A percentile compares a stretch with the other conserved stretches of the same genome.
Conservation (phyloP, 768 basidiomycete genomes). For the Tulasnella sp. region DNA sequence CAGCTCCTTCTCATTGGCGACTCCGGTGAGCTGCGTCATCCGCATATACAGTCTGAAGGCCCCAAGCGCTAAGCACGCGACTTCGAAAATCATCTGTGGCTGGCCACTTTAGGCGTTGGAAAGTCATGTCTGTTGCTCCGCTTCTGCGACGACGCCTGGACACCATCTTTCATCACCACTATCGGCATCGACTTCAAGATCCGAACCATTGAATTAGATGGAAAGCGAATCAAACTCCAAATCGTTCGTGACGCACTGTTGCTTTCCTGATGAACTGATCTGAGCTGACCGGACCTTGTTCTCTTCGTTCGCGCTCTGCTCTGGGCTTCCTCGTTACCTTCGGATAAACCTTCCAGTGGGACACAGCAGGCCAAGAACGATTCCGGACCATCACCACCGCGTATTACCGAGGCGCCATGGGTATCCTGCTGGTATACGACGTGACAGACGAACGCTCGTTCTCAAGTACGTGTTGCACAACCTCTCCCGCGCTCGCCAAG, state of each 20-base stretch:
- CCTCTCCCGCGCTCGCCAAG: background rate
- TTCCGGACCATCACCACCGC: constrained; percentile 98
- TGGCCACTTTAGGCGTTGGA: constrained; percentile 67
- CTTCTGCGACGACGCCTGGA: constrained; percentile 99
- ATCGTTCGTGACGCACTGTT: constrained; percentile 49
- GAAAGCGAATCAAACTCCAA: constrained; percentile 97
- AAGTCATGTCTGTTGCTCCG: constrained; percentile 92
- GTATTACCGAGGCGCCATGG: constrained; percentile 98
- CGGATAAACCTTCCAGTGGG: constrained; percentile 56
- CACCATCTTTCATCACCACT: constrained; percentile 97
- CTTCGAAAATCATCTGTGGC: too few species aligned
- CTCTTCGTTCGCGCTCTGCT: background rate
- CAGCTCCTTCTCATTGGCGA: background rate
- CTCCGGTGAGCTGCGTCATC: too few species aligned
- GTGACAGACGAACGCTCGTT: constrained; percentile 92
- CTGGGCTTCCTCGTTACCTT: background rate
- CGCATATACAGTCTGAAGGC: too few species aligned
- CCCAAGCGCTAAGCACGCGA: too few species aligned
- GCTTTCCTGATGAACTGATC: background rate
- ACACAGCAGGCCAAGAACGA: constrained; percentile 97
- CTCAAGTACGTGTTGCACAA: constrained; percentile 61
- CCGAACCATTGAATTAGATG: constrained; percentile 94
- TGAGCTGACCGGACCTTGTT: background rate
- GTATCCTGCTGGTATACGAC: constrained; percentile 96
- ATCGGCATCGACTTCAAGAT: constrained; percentile 99